Conservation (phyloP, 2,329 filamentous ascomycete genomes). For the Colletotrichum sp. region DNA sequence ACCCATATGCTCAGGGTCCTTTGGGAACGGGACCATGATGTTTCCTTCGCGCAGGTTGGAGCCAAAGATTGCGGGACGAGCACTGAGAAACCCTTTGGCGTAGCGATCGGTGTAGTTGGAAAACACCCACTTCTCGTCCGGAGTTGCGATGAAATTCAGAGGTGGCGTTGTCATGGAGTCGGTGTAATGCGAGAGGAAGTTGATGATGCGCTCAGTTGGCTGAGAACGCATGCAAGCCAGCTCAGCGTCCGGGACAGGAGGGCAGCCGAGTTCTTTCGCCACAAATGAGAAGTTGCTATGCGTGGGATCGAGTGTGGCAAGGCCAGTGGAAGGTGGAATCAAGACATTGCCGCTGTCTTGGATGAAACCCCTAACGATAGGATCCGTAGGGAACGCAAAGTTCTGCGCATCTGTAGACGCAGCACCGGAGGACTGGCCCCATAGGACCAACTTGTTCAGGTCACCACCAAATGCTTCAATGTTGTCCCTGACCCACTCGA, state of each 20-base stretch:
- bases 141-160: slow-evolving; percentile 42
- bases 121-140: slow-evolving; percentile 45
- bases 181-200: slow-evolving; percentile 34
- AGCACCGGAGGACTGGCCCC: neutral
- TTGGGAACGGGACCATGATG: neutral
- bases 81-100: slow-evolving; percentile 39
- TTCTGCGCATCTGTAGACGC: neutral
- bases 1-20: neutral
- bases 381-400: neutral
- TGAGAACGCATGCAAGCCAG: slow-evolving; percentile 42
- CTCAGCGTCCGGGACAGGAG: slow-evolving; percentile 11
- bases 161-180: slow-evolving; percentile 37
- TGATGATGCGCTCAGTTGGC: slow-evolving; percentile 39
- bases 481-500: slow-evolving; percentile 68
- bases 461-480: slow-evolving; percentile 66
- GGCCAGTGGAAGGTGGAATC: neutral
- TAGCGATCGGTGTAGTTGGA: slow-evolving; percentile 40
- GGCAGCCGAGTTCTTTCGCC: slow-evolving; percentile 42
- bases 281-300: slow-evolving; percentile 44
- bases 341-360: neutral
- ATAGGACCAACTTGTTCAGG: neutral
- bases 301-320: slow-evolving; percentile 36
- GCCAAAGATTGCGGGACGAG: neutral
- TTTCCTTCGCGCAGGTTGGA: neutral
- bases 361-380: neutral